Percentiles rank a stretch among this genome's conserved stretches.
phyloP scores from a whole-genome alignment of 148 eudicot species.

The Vaccinium darrowii region DNA sequence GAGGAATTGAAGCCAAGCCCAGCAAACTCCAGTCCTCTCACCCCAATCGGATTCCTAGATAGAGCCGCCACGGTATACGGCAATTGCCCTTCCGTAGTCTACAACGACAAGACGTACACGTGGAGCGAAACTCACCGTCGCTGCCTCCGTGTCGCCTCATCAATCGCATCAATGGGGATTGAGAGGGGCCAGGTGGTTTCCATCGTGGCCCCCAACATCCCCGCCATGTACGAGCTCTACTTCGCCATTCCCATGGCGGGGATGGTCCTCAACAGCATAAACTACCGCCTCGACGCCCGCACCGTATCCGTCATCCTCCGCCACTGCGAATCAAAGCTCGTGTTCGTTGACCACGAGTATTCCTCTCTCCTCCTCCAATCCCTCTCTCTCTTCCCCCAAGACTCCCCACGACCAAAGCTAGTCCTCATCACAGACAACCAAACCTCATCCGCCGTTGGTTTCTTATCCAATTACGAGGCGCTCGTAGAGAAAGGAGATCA shows the following conservation, averaged over 20 bases:
- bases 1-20: constrained; percentile 47
- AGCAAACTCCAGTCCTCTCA: constrained; percentile 65
- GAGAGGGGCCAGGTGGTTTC: constrained; percentile 38
- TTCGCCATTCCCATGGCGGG: constrained; percentile 51
- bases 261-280: constrained; percentile 40
- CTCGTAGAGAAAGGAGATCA: constrained; percentile 33
- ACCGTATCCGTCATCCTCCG: constrained; percentile 37
- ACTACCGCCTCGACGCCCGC: constrained; percentile 42
- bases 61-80: constrained; percentile 66
- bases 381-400: constrained; percentile 23
- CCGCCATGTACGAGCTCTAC: constrained; percentile 54
- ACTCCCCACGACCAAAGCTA: constrained; percentile 9
- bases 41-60: constrained; percentile 59
- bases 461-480: constrained; percentile 21
- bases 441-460: not conserved
- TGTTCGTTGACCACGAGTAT: constrained; percentile 32
- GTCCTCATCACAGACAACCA: constrained; percentile 28
- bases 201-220: constrained; percentile 48
- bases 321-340: constrained; percentile 38
- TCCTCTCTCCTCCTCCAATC: constrained; percentile 29
- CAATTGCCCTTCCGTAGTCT: constrained; percentile 51
- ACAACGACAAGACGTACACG: constrained; percentile 47
- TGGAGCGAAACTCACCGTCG: constrained; percentile 65
- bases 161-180: constrained; percentile 29
- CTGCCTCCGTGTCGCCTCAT: constrained; percentile 54